These are phyloP conservation scores for Peronospora farinosa DNA, from an alignment of 352 stramenopile genomes.

Conservation along the genomic window DNA sequence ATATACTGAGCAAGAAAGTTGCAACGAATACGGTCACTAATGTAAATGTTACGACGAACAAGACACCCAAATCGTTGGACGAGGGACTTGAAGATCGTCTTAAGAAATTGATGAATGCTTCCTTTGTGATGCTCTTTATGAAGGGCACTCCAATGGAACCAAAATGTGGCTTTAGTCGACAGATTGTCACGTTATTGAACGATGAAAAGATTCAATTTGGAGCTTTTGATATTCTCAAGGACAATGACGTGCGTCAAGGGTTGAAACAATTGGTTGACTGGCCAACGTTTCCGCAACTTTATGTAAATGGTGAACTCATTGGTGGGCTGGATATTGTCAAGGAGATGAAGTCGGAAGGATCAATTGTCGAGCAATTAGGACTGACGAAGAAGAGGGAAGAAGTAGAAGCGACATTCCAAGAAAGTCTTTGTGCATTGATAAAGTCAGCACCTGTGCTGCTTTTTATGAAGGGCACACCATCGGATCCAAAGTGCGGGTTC, in stretches of 20 bases:
- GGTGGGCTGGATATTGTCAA: conserved; percentile 96
- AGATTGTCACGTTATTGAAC: conserved; percentile 92
- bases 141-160: conserved; percentile 94
- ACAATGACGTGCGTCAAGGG: conserved; percentile 92
- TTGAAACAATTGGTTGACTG: conserved; percentile 96
- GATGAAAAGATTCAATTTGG: conserved; percentile 90
- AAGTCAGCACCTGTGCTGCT: conserved; percentile 89
- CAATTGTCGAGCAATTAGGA: conserved; percentile 71
- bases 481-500: conserved; percentile 91
- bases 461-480: conserved; percentile 93
- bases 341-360: conserved; percentile 90
- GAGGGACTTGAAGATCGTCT: conserved; percentile 69
- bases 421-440: conserved; percentile 82
- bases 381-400: conserved; percentile 68
- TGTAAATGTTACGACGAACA: conserved; percentile 12
- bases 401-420: conserved; percentile 72
- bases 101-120: conserved; percentile 77
- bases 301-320: conserved; percentile 95
- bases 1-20: conserved; percentile 79
- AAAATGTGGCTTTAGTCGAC: conserved; percentile 93
- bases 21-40: conserved; percentile 35
- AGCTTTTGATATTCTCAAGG: conserved; percentile 96
- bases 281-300: conserved; percentile 98
- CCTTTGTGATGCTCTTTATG: conserved; percentile 98
- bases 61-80: conserved; percentile 35